A percentile compares a stretch with the other conserved stretches of the same genome.
Evolutionary conservation across 2,329 filamentous ascomycete genomes (phyloP).

Genomic region (Metarhizium brunneum): DNA sequence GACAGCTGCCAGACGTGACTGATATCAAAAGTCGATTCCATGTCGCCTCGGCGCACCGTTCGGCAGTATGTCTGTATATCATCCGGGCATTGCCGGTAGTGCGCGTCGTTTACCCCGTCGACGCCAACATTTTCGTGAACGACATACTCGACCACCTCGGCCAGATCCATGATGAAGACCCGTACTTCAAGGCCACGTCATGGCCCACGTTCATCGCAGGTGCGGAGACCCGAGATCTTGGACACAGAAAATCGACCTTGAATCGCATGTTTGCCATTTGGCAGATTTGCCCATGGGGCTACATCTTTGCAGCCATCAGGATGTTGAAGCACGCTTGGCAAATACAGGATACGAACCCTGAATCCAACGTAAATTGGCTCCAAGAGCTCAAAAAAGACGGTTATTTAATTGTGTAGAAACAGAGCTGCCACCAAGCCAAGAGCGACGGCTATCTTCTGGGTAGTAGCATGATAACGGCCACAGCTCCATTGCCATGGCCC

Average conservation of each 20-base stretch:
- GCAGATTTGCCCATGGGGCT: constrained; percentile 38
- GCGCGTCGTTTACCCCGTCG: constrained; percentile 26
- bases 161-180: constrained; percentile 35
- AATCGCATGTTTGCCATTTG: constrained; percentile 35
- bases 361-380: constrained; percentile 28
- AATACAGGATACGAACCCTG: constrained; percentile 26
- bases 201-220: constrained; percentile 52
- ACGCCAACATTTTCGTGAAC: constrained; percentile 34
- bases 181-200: constrained; percentile 49
- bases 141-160: constrained; percentile 43
- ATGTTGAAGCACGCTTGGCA: constrained; percentile 38
- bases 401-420: constrained; percentile 33
- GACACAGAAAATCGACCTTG: constrained; percentile 41
- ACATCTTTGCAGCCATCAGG: constrained; percentile 40
- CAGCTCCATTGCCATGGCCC: neutral
- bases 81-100: constrained; percentile 32
- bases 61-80: constrained; percentile 38
- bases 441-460: neutral
- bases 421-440: neutral
- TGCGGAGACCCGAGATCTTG: constrained; percentile 39
- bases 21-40: constrained; percentile 33
- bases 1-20: constrained; percentile 22
- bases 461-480: neutral
- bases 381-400: constrained; percentile 33
- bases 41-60: constrained; percentile 36